Evolutionary conservation across 2,329 filamentous ascomycete genomes (phyloP), one percentile per base, ranked within the genome.

Genomic region (Scleromitrula shiraiana): DNA sequence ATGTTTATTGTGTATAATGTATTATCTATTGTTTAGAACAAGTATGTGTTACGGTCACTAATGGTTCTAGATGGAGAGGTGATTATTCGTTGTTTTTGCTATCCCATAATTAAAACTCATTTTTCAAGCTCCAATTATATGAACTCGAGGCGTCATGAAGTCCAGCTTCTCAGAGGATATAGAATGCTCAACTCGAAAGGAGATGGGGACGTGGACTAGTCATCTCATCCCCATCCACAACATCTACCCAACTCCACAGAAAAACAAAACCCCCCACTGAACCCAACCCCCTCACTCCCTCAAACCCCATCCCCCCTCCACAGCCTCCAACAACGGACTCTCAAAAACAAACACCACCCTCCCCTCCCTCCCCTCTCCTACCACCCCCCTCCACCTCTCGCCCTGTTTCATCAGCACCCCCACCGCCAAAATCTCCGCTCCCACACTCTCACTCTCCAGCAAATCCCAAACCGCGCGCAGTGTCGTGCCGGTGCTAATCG

Each of bases 341-440:
- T 59, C 52, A 41, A 61, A 53, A 1, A 61, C 58, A 27, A 52
- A 56, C 2, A 52, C 40, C 14, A 59, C 20, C 22, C 48, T 57
- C 22, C 19, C 41, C 2, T 33, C 46, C 14, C 56, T 50, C 12
- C 52, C 53, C 4, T 33, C 10, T 4, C 57, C 58, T 5, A 62
- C 19, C 7, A 50, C 23, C 2, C 44, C 46, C 24, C 35, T 50
- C 59, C 59, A 62, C n/a, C 27, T 53, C 7, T 33, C 30, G 1
- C 60, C 58, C 22, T 62, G 60, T 32, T 54, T 59, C 60, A 62
- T 61, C 17, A 55, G 53, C 7, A 60, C 55, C 3, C 59, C 60
- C 30, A 50, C 53, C 14, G 29, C 59, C 17, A 56, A 10, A 29
- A 62, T 42, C 7, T 54, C 50, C 24, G 44, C 49, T 1, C 51